phyloP scores from a whole-genome alignment of 495 filamentous ascomycete genomes.

The Penicillium canariense region DNA sequence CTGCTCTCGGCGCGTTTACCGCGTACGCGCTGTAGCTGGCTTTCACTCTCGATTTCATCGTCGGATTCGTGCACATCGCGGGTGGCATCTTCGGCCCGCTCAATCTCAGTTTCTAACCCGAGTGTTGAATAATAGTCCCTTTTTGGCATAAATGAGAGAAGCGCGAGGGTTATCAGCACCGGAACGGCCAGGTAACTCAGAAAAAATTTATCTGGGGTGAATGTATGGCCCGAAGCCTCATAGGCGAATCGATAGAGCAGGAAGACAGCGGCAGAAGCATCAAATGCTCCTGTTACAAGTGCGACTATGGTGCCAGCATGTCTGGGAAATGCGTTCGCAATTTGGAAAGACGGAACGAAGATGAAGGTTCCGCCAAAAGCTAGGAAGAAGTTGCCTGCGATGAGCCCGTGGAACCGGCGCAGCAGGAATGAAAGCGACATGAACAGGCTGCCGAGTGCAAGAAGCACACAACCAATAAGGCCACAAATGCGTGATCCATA shows the following conservation, averaged over 20 bases:
- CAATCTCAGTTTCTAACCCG: slow-evolving; percentile 60
- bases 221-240: slow-evolving; percentile 45
- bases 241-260: slow-evolving; percentile 63
- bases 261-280: slow-evolving; percentile 67
- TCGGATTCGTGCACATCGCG: slow-evolving; percentile 61
- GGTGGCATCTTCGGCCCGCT: slow-evolving; percentile 49
- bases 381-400: slow-evolving; percentile 62
- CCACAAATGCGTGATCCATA: slow-evolving; percentile 63
- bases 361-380: slow-evolving; percentile 67
- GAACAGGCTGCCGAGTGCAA: slow-evolving; percentile 56
- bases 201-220: slow-evolving; percentile 63
- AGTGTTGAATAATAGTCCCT: slow-evolving; percentile 60
- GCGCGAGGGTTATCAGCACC: slow-evolving; percentile 50
- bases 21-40: slow-evolving; percentile 49
- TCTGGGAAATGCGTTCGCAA: slow-evolving; percentile 67
- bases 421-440: slow-evolving; percentile 56
- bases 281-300: slow-evolving; percentile 68
- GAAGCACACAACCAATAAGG: slow-evolving; percentile 49
- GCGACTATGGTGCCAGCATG: slow-evolving; percentile 66
- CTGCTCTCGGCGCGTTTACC: slow-evolving; percentile 60
- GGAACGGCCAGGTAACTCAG: slow-evolving; percentile 61
- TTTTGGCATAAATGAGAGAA: slow-evolving; percentile 60
- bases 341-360: slow-evolving; percentile 69
- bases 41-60: slow-evolving; percentile 44
- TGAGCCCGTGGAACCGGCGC: slow-evolving; percentile 59